Evolutionary conservation across 2,329 filamentous ascomycete genomes (phyloP).

Genomic region (Diplodia scrobiculata): DNA sequence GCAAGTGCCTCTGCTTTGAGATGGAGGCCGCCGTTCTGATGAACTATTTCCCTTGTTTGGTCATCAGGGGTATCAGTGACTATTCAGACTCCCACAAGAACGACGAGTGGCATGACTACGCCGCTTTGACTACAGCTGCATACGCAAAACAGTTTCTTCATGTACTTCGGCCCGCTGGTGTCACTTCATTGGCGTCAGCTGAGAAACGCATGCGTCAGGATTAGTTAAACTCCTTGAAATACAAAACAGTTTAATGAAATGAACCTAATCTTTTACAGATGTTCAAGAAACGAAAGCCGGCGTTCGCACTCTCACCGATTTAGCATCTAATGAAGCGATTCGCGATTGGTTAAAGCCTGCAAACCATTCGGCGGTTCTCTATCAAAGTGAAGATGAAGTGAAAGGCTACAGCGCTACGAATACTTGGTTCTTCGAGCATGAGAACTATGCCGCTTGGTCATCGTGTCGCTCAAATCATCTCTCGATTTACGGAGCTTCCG

Average conservation of each 20-base stretch:
- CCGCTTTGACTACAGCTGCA: conserved; percentile 33
- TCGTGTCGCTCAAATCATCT: rapidly evolving
- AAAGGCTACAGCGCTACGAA: background rate
- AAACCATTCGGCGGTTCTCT: background rate
- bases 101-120: conserved; percentile 35
- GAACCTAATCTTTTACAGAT: background rate
- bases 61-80: conserved; percentile 37
- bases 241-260: no score
- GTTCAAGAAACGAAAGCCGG: background rate
- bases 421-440: background rate
- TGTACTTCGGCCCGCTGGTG: background rate
- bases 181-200: background rate
- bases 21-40: conserved; percentile 32
- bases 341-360: background rate
- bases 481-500: background rate
- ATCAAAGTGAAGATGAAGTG: background rate
- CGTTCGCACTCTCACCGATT: background rate
- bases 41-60: conserved; percentile 36
- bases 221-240: background rate
- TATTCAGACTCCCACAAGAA: conserved; percentile 38
- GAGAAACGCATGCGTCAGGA: background rate
- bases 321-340: background rate
- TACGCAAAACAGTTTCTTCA: conserved; percentile 32
- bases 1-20: conserved; percentile 31
- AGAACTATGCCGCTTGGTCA: background rate